Evolutionary conservation across 2,329 filamentous ascomycete species (phyloP).

Genomic region (Raffaelea arxii): DNA sequence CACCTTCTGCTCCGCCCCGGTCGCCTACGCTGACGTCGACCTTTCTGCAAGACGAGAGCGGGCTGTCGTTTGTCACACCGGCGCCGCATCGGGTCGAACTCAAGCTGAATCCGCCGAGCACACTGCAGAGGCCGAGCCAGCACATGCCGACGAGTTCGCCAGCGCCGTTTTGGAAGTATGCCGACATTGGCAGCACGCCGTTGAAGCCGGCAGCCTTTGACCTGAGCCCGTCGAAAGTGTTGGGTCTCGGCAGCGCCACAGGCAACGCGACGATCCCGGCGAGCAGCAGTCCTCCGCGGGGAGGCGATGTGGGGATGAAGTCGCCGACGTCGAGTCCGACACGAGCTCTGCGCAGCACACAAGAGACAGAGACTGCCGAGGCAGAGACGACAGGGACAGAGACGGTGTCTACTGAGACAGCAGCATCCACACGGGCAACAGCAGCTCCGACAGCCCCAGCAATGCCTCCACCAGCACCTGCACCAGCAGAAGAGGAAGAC

Average conservation of each 20-base stretch:
- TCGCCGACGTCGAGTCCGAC: conserved; percentile 45
- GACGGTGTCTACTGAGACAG: neutral
- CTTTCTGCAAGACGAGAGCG: conserved; percentile 53
- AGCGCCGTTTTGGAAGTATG: conserved; percentile 82
- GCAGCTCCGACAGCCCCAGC: neutral
- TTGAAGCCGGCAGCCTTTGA: conserved; percentile 44
- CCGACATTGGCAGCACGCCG: conserved; percentile 66
- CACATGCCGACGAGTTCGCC: conserved; percentile 81
- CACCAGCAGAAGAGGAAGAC: conserved; percentile 33
- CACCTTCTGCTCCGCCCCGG: conserved; percentile 30
- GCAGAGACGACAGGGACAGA: neutral
- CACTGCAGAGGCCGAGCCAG: conserved; percentile 70
- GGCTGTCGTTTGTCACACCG: conserved; percentile 56
- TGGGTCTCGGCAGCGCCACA: conserved; percentile 6
- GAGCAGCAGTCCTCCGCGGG: conserved; percentile 50
- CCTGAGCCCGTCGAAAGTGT: conserved; percentile 45
- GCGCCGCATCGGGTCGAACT: conserved; percentile 66
- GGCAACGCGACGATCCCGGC: conserved; percentile 24
- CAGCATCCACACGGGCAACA: neutral
- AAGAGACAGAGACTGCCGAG: conserved; percentile 10
- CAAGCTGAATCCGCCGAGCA: conserved; percentile 68
- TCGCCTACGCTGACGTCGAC: conserved; percentile 54
- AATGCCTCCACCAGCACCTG: conserved; percentile 11
- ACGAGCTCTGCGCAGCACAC: conserved; percentile 17
- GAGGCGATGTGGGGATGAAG: conserved; percentile 27